These are phyloP conservation scores for Coemansia sp. DNA, from an alignment of 192 early-diverging fungal species.

Conservation along the genomic window DNA sequence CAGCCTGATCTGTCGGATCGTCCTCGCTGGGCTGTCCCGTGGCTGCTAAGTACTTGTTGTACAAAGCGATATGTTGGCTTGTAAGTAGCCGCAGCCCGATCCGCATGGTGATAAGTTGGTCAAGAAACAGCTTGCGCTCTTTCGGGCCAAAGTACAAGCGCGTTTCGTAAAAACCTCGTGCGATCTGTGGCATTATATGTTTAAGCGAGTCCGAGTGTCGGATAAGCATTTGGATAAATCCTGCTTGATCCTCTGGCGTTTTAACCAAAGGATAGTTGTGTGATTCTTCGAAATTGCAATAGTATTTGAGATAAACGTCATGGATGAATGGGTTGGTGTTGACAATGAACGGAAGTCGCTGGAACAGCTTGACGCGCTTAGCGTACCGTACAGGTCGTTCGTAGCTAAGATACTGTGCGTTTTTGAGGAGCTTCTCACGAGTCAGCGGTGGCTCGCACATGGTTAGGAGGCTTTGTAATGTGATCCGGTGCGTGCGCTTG, in stretches of 20 bases:
- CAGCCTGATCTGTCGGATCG: not conserved
- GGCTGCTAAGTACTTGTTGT: constrained; percentile 40
- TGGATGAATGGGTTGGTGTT: constrained; percentile 88
- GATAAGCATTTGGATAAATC: constrained; percentile 66
- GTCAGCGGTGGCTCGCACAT: constrained; percentile 64
- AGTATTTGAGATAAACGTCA: constrained; percentile 70
- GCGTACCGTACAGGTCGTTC: constrained; percentile 86
- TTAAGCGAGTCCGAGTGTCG: constrained; percentile 69
- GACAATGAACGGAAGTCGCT: constrained; percentile 88
- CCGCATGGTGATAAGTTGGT: constrained; percentile 81
- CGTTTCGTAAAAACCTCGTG: constrained; percentile 83
- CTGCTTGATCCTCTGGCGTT: constrained; percentile 47
- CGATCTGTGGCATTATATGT: constrained; percentile 84
- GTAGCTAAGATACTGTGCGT: constrained; percentile 58
- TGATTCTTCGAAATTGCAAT: constrained; percentile 65
- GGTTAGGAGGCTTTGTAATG: constrained; percentile 66
- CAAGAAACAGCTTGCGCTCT: constrained; percentile 66
- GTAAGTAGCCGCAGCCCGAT: constrained; percentile 85
- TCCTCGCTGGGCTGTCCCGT: no score
- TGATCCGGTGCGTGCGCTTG: constrained; percentile 63
- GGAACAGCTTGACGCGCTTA: constrained; percentile 69
- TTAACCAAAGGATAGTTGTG: constrained; percentile 57
- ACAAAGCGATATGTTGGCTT: constrained; percentile 77
- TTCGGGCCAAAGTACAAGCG: constrained; percentile 72
- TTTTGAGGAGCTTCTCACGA: constrained; percentile 47